Evolutionary conservation across 768 basidiomycete species (phyloP), one percentile per base, ranked within the genome.

Genomic region (Tylopilus cervinicoccineus): DNA sequence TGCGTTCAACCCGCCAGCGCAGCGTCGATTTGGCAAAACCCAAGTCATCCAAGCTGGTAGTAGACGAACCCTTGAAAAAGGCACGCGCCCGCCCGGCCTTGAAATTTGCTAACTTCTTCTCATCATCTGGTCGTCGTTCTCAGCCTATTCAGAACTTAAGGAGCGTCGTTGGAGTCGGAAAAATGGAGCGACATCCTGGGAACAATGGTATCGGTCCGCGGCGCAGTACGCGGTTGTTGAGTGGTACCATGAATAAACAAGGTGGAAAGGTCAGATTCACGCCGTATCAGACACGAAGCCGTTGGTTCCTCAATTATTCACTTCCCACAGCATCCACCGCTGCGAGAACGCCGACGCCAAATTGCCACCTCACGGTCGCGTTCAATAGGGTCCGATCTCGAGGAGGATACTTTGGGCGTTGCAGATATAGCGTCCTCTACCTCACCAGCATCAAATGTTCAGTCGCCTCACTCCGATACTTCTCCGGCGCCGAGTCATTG

Each of bases 1-100:
- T 86, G 54, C 83, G 88, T 42, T 81, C 86, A 54, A 69, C 72
- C 13, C 78, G 76, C 51, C 79, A 80, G 54, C 69, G 74, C 53
- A 76, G 78, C 65, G 66, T 70, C 47, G 72, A 72, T 63, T 39
- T 62, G 58, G 67, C 71, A 53, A 83, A 80, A 66, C 66, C 74
- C 43, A 84, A 83, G 67, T 68, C 77, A 55, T 76, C 73, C 63
- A 88, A 85, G 75, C 67, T 77, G 59, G 72, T 71, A 63, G 67
- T 76, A 60, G 84, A 84, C 71, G 83, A 86, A 69, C 79, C 81
- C 68, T 73, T 77, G 77, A 88, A 87, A 86, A 89, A 90, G 87
- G 88, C 83, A 87, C 81, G 86, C 83, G 81, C 81, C 77, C 85
- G 83, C 82, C 83, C 83, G 84, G 84, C 82, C 78, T 78, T 86